Base-by-base conservation (phyloP, 2,329 filamentous ascomycete species). In the Neopestalotiopsis rosae region DNA sequence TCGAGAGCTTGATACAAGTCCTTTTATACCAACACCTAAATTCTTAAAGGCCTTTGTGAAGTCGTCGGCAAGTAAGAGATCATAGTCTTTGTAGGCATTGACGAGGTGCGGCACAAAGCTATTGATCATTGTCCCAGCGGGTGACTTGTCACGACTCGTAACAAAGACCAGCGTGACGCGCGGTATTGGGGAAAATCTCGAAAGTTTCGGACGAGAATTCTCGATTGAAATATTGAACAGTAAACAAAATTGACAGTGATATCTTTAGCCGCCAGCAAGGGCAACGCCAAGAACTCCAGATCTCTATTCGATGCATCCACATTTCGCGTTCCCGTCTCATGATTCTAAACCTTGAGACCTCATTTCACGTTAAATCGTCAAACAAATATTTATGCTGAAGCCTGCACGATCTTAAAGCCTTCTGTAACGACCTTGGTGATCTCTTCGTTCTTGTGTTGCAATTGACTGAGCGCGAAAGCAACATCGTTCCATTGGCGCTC, bases 401-500 rank as follows among this genome's bases (percentile, higher is more conserved):
- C 85, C 74, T 89, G 89, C 61, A 95, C 87, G 65, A 95, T 82
- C 78, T 89, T 91, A 82, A 94, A 96, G 0, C 94, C 94, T 70
- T 93, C 93, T 0, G 87, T 82, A 20, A 97, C 86, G 69, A 91
- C 79, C 84, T 94, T 96, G 69, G 88, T 86, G 68, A 97, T 97
- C 61, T 97, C 94, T 77, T 97, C 94, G 75, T 95, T 95, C 85
- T 96, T 97, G 79, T 99, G 96, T 76, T 94, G 95, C 68, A 99
- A 82, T 69, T 98, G 82, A 2, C 94, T 94, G 69, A 99, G 83
- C 3, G 95, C 95, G 83, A 94, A 99, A 0, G 95, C 94, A 58
- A 98, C 95, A 81, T 99, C 96, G 78, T 95, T 97, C 96, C 96
- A 99, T 79, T 98, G 95, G 72, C 95, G 87, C 82, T 99, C 95